phyloP scores from a whole-genome alignment of 768 basidiomycete species.

The Bullera alba region DNA sequence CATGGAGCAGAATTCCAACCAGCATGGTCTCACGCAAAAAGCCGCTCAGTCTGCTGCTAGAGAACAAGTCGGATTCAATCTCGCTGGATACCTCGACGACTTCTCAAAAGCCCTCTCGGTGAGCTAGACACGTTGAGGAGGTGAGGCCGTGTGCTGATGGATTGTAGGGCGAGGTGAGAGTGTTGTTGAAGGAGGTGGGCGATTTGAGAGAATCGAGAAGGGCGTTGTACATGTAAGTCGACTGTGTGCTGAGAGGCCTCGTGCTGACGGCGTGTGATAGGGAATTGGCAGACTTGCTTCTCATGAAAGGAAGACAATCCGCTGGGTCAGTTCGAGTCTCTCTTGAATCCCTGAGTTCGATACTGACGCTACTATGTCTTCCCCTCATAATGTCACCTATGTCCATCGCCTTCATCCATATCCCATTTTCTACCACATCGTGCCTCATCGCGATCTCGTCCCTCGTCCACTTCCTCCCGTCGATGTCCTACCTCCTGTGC shows the following conservation, averaged over 20 bases:
- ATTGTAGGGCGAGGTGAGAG: constrained; percentile 39
- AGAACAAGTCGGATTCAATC: constrained; percentile 46
- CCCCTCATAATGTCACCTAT: not conserved
- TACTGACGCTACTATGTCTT: not conserved
- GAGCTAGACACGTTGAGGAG: constrained; percentile 4
- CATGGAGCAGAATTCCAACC: constrained; percentile 44
- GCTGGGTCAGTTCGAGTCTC: constrained; percentile 31
- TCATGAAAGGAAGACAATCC: constrained; percentile 45
- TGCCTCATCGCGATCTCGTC: not conserved
- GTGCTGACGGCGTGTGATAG: constrained; percentile 8
- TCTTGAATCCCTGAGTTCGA: not conserved
- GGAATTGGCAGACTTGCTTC: constrained; percentile 43
- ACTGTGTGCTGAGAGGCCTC: not conserved
- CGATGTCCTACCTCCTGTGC: not conserved
- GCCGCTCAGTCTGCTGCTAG: constrained; percentile 35
- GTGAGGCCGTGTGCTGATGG: constrained; percentile 1
- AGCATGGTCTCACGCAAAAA: constrained; percentile 38
- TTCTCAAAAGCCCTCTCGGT: constrained; percentile 45
- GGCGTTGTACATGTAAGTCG: constrained; percentile 42
- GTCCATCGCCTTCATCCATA: not conserved
- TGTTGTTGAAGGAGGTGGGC: constrained; percentile 42
- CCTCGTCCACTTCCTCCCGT: not conserved
- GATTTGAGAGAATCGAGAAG: constrained; percentile 41
- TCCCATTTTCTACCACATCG: not conserved
- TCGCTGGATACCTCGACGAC: constrained; percentile 45